phyloP scores from a whole-genome alignment of 2,329 filamentous ascomycete genomes.

The Colletotrichum sublineola region DNA sequence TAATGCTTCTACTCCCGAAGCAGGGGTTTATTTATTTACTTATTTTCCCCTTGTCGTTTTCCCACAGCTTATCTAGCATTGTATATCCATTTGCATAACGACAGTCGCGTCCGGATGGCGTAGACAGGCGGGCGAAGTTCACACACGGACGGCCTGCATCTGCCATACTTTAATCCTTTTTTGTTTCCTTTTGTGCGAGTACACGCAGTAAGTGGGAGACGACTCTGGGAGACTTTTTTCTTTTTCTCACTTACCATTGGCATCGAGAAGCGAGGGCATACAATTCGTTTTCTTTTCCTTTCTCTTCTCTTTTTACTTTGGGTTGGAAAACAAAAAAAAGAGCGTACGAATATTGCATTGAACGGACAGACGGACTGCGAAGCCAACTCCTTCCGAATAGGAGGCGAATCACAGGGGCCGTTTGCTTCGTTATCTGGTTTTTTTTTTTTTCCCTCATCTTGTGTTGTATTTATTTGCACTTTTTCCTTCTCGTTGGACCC shows the following conservation, averaged over 20 bases:
- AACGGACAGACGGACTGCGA: background rate
- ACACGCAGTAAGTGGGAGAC: constrained; percentile 11
- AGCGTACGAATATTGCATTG: constrained; percentile 21
- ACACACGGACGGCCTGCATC: constrained; percentile 21
- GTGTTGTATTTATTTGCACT: constrained; percentile 5
- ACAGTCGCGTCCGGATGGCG: constrained; percentile 32
- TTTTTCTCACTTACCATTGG: constrained; percentile 6
- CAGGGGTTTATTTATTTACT: background rate
- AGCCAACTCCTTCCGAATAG: background rate
- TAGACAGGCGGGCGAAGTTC: constrained; percentile 12
- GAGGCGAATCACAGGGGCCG: background rate
- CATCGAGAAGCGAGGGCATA: constrained; percentile 39
- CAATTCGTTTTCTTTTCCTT: background rate
- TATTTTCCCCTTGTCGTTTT: background rate
- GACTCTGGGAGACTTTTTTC: background rate
- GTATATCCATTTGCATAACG: constrained; percentile 36
- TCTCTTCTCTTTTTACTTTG: too few species aligned
- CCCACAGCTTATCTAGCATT: constrained; percentile 14
- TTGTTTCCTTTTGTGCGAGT: constrained; percentile 5
- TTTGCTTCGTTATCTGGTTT: background rate
- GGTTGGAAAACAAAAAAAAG: constrained; percentile 35
- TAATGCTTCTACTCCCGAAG: constrained; percentile 13
- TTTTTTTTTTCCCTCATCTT: constrained; percentile 1
- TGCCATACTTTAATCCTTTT: constrained; percentile 9
- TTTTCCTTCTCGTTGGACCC: background rate